Evolutionary conservation across 768 basidiomycete species (phyloP).

Genomic region (Melanogaster broomeanus): DNA sequence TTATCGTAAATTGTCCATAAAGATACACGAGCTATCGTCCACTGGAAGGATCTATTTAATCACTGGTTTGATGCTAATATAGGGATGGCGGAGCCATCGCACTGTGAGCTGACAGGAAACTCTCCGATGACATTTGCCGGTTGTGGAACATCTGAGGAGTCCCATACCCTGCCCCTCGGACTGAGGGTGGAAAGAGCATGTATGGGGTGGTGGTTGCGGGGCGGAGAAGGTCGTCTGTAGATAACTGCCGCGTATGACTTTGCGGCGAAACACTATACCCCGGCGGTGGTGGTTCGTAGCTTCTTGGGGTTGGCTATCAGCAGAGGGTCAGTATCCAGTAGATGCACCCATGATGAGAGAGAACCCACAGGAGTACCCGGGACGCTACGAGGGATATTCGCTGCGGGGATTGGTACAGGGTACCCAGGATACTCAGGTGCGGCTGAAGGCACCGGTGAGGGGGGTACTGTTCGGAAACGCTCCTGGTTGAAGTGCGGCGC

Average conservation of each 20-base stretch:
- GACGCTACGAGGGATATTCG: neutral
- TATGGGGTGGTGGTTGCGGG: constrained; percentile 26
- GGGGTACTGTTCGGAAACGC: neutral
- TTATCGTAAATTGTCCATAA: constrained; percentile 15
- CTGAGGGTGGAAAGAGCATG: constrained; percentile 38
- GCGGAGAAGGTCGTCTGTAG: constrained; percentile 23
- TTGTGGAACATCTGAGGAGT: constrained; percentile 18
- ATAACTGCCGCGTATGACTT: constrained; percentile 13
- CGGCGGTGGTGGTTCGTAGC: constrained; percentile 12
- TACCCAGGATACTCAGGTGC: constrained; percentile 4
- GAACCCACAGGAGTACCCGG: constrained; percentile 15
- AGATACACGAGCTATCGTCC: constrained; percentile 9
- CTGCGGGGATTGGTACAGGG: neutral
- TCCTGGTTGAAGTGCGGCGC: constrained; percentile 8
- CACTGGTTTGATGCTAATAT: constrained; percentile 14
- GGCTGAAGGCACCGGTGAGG: constrained; percentile 2
- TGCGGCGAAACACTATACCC: constrained; percentile 15
- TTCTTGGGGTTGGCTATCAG: constrained; percentile 6
- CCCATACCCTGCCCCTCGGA: constrained; percentile 37
- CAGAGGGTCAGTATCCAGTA: neutral
- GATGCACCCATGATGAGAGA: neutral
- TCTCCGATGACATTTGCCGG: constrained; percentile 28
- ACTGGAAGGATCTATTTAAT: constrained; percentile 2
- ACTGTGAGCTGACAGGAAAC: constrained; percentile 21
- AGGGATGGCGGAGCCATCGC: constrained; percentile 23